Conservation (phyloP, 164 flowering plant genomes). For the grape (Vitis vinifera) region DNA sequence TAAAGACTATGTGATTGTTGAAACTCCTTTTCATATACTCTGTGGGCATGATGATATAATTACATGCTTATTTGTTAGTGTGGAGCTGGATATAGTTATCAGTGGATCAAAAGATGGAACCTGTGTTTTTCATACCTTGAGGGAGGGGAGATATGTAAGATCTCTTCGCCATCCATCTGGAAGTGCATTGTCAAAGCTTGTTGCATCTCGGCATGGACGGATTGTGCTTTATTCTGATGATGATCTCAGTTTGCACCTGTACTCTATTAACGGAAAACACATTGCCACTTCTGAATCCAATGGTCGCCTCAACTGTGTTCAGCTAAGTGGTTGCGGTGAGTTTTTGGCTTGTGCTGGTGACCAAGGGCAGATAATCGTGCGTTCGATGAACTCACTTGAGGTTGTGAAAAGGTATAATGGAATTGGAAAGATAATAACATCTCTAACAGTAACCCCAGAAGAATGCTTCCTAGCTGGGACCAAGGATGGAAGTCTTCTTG, state of each 20-base stretch:
- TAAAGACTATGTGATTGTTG: constrained; percentile 67
- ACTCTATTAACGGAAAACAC: constrained; percentile 88
- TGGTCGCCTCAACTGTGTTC: constrained; percentile 88
- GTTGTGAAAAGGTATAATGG: constrained; percentile 72
- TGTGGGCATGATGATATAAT: constrained; percentile 98
- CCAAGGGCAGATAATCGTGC: constrained; percentile 88
- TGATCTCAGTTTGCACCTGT: constrained; percentile 87
- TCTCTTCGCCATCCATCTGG: constrained; percentile 85
- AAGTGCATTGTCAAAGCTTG: constrained; percentile 80
- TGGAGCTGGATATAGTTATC: constrained; percentile 88
- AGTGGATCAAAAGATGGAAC: constrained; percentile 99
- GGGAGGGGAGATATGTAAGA: constrained; percentile 87
- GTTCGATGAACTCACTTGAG: constrained; percentile 91
- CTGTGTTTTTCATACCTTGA: constrained; percentile 81
- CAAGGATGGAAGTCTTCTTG: constrained; percentile 90
- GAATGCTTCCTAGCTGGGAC: constrained; percentile 97
- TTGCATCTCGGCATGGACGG: constrained; percentile 80
- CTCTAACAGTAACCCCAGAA: constrained; percentile 88
- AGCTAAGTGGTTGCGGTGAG: constrained; percentile 86
- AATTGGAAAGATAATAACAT: constrained; percentile 76
- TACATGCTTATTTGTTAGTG: constrained; percentile 83
- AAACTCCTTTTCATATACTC: constrained; percentile 87
- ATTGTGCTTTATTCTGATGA: constrained; percentile 77
- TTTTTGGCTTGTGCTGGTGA: constrained; percentile 94
- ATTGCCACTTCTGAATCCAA: constrained; percentile 79